phyloP scores from a whole-genome alignment of 495 filamentous ascomycete species.

The Penicillium macrosclerotiorum region DNA sequence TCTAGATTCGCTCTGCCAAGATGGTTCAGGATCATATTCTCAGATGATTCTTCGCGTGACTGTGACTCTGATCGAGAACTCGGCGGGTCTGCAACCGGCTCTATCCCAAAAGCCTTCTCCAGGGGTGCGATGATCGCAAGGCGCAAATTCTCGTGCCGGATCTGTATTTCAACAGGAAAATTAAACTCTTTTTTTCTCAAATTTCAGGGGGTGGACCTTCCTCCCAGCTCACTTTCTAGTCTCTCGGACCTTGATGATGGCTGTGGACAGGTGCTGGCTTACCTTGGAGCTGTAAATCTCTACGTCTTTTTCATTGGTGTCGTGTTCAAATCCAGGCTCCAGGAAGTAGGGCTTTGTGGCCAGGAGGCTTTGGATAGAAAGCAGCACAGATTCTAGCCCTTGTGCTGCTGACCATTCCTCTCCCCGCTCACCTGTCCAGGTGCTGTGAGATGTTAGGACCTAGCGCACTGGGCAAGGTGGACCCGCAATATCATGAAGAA shows the following conservation, averaged over 20 bases:
- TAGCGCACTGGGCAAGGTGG: background rate
- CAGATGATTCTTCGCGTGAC: too few species aligned
- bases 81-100: too few species aligned
- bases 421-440: slow-evolving; percentile 84
- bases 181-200: background rate
- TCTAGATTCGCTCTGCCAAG: too few species aligned
- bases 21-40: slow-evolving; percentile 54
- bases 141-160: slow-evolving; percentile 85
- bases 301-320: slow-evolving; percentile 73
- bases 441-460: slow-evolving; percentile 51
- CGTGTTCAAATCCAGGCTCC: slow-evolving; percentile 87
- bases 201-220: background rate
- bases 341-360: slow-evolving; percentile 93
- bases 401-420: slow-evolving; percentile 97
- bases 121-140: slow-evolving; percentile 83
- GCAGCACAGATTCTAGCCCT: slow-evolving; percentile 87
- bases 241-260: background rate
- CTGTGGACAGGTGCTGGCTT: background rate
- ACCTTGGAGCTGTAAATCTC: slow-evolving; percentile 86
- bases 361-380: slow-evolving; percentile 96
- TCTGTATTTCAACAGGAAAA: slow-evolving; percentile 56
- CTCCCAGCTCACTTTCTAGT: too few species aligned
- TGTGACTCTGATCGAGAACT: too few species aligned
- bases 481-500: background rate
- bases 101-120: slow-evolving; percentile 68